Evolutionary conservation across 1,284 basidiomycete genomes (phyloP).

Genomic region (Mycena sp.): DNA sequence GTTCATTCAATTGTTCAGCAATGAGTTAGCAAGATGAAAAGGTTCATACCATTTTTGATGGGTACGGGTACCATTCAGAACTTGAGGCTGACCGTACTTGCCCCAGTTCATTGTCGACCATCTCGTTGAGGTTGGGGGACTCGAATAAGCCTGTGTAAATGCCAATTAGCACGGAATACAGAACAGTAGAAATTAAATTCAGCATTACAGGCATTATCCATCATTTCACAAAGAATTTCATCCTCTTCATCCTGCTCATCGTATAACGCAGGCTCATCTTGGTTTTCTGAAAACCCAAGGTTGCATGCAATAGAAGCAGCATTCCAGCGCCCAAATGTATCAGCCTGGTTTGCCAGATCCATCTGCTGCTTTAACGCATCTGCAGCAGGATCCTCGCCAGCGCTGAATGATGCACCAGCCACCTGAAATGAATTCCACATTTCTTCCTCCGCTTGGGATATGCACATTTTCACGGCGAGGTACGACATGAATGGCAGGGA

Average conservation of each 20-base stretch:
- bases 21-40: not conserved
- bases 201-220: slow-evolving; percentile 3
- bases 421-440: not conserved
- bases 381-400: not conserved
- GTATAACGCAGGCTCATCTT: not conserved
- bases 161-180: too few relatives aligned
- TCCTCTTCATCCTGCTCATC: slow-evolving; percentile 4
- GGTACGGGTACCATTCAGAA: slow-evolving; percentile 27
- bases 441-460: not conserved
- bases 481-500: too few relatives aligned
- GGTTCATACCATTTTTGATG: slow-evolving; percentile 29
- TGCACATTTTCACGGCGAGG: too few relatives aligned
- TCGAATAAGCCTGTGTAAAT: not conserved
- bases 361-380: not conserved
- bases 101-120: not conserved
- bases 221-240: not conserved
- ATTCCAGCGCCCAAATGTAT: slow-evolving; percentile 6
- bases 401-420: not conserved
- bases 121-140: not conserved
- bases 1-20: not conserved
- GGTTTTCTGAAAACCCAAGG: not conserved
- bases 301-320: not conserved
- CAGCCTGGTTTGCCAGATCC: not conserved
- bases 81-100: not conserved
- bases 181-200: not conserved